These are phyloP conservation scores for Flaveria bidentis DNA, from an alignment of 129 eudicot species.

Conservation along the genomic window DNA sequence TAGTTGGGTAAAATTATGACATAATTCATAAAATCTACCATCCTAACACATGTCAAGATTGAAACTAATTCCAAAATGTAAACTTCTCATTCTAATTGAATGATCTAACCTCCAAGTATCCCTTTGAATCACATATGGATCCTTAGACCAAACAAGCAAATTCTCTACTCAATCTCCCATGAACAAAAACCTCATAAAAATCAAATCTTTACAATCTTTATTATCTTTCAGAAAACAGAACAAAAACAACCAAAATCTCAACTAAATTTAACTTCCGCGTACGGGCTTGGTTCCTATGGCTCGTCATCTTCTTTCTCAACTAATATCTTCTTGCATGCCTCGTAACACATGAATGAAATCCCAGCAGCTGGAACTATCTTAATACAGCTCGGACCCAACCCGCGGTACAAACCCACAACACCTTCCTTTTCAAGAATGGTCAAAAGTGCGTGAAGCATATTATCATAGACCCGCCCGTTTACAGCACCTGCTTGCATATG, in stretches of 20 bases:
- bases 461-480: slow-evolving; percentile 64
- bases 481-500: slow-evolving; percentile 94
- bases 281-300: background rate
- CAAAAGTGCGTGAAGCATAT: slow-evolving; percentile 80
- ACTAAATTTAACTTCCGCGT: background rate
- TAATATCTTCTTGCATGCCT: slow-evolving; percentile 78
- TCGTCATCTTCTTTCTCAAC: slow-evolving; percentile 62
- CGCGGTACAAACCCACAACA: slow-evolving; percentile 61
- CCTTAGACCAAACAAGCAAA: background rate
- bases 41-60: background rate
- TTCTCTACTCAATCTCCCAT: slow-evolving; percentile 2
- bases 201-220: slow-evolving; percentile 23
- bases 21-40: too few relatives aligned
- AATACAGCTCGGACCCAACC: slow-evolving; percentile 85
- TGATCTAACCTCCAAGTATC: slow-evolving; percentile 20
- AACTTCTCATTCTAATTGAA: slow-evolving; percentile 8
- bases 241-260: background rate
- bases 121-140: slow-evolving; percentile 11
- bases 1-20: too few relatives aligned
- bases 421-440: slow-evolving; percentile 84
- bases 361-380: slow-evolving; percentile 92
- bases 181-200: slow-evolving; percentile 15
- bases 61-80: slow-evolving; percentile 7
- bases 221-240: slow-evolving; percentile 16
- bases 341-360: slow-evolving; percentile 94